Evolutionary conservation across 331 rosid genomes (phyloP).

Genomic region (Acacia concinna): DNA sequence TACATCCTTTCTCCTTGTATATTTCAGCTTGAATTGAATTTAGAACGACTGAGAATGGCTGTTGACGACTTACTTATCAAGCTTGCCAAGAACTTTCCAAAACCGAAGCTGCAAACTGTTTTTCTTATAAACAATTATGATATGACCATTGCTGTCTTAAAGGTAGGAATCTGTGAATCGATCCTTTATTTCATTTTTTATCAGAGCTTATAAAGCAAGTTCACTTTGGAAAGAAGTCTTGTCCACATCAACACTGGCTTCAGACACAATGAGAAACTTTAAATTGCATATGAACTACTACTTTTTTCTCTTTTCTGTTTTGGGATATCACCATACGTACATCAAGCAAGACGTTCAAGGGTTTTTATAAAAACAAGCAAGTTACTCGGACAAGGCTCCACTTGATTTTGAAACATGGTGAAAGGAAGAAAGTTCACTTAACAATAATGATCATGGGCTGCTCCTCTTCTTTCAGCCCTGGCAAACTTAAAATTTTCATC

Average conservation of each 20-base stretch:
- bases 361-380: background rate
- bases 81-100: constrained; percentile 86
- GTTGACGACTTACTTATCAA: constrained; percentile 88
- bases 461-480: constrained; percentile 8
- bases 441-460: background rate
- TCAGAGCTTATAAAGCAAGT: background rate
- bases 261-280: background rate
- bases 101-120: constrained; percentile 73
- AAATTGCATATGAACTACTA: background rate
- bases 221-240: background rate
- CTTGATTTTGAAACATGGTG: constrained; percentile 12
- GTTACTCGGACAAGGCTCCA: constrained; percentile 8
- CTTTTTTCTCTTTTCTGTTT: background rate
- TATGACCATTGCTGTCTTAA: constrained; percentile 89
- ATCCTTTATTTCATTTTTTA: constrained; percentile 19
- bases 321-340: constrained; percentile 9
- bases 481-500: constrained; percentile 19
- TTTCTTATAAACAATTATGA: constrained; percentile 96
- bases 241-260: background rate
- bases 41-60: constrained; percentile 97
- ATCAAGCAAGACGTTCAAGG: constrained; percentile 21
- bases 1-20: constrained; percentile 7
- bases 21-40: constrained; percentile 81
- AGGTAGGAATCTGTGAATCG: constrained; percentile 55
- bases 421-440: background rate